Evolutionary conservation across 2,329 filamentous ascomycete genomes (phyloP).

Genomic region (Fusarium armeniacum): DNA sequence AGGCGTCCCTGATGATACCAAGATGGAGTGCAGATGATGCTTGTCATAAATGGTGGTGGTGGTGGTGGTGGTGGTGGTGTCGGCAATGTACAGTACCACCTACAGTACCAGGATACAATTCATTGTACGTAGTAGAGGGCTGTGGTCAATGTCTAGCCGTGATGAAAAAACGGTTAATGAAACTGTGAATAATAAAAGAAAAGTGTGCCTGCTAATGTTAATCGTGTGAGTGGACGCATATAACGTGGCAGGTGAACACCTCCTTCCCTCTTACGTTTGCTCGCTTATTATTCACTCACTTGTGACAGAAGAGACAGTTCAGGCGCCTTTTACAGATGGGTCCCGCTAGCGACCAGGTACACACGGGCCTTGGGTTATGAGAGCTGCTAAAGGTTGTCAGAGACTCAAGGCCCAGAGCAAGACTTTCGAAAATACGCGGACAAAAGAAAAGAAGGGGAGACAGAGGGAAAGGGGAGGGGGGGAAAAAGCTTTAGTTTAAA

Average conservation of each 20-base stretch:
- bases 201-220: slow-evolving; percentile 11
- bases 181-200: background rate
- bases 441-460: slow-evolving; percentile 6
- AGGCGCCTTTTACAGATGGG: background rate
- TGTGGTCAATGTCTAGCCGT: slow-evolving; percentile 3
- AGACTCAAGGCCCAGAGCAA: slow-evolving; percentile 6
- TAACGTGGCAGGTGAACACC: slow-evolving; percentile 39
- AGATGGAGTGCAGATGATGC: slow-evolving; percentile 33
- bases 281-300: background rate
- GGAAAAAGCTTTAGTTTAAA: slow-evolving; percentile 18
- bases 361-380: slow-evolving; percentile 20
- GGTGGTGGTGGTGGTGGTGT: slow-evolving; percentile 12
- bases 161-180: slow-evolving; percentile 8
- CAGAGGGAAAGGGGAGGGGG: too few species aligned
- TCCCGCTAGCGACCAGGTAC: slow-evolving; percentile 18
- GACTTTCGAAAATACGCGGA: background rate
- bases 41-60: slow-evolving; percentile 37
- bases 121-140: background rate
- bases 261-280: slow-evolving; percentile 4
- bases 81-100: background rate
- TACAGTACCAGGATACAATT: background rate
- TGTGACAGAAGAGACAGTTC: background rate
- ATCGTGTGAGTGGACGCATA: slow-evolving; percentile 29
- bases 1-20: slow-evolving; percentile 39
- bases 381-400: slow-evolving; percentile 2